Evolutionary conservation across 345 rosid genomes (phyloP), one percentile per base, ranked within the genome.

Genomic region (Adansonia digitata): DNA sequence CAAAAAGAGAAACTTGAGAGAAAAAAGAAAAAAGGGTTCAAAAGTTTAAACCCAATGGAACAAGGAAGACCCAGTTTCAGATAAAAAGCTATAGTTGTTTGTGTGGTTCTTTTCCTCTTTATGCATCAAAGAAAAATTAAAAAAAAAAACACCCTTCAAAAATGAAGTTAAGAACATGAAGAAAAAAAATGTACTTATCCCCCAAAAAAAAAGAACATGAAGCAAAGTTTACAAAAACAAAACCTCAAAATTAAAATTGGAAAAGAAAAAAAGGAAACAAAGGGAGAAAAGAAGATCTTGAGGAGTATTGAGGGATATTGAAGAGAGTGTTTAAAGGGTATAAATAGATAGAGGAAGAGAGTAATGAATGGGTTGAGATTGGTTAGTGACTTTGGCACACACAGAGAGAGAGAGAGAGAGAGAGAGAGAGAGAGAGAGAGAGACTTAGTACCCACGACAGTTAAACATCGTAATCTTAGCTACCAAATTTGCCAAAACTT

Each of bases 401-500:
- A n/a, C n/a, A n/a, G 24, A 9, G 72, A 3, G 40, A 14, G 53
- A 57, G 74, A 67, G 71, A 60, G 72, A 80, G 72, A 53, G 81
- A 64, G 24, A 9, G 72, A 3, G 24, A 9, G 72, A 3, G 40
- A 14, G 53, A 57, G 74, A 67, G 71, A 60, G 72, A 80, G 72
- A 53, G 81, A 64, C 57, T 27, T 55, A 37, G 82, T 74, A 72
- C 77, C 85, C 81, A 69, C 87, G 79, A 84, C 87, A 79, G 88
- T 85, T 86, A 84, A 39, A 80, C 86, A 86, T 88, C 92, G 80
- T 78, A 84, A 82, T 86, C 92, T 74, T 62, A 71, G 79, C 82
- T 45, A 73, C 89, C 82, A 83, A 72, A 78, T 80, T 81, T 79
- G 72, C 78, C 84, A 49, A 80, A 77, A 26, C 55, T 48, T 71